phyloP scores from a whole-genome alignment of 805 yeast species.

The Wickerhamomyces tratensis region DNA sequence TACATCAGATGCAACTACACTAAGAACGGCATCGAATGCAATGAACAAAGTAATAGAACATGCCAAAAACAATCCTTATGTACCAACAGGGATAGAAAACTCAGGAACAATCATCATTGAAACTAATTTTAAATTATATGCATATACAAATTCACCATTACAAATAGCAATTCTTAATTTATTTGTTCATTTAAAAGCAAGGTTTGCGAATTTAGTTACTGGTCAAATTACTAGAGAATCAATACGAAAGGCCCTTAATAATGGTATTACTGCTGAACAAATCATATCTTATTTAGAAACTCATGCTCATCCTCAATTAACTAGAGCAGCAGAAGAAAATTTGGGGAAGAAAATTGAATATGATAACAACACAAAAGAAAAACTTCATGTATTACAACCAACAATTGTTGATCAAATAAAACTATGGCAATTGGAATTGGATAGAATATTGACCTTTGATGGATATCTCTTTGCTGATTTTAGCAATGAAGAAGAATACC shows the following conservation, averaged over 20 bases:
- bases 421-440: conserved; percentile 94
- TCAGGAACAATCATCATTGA: conserved; percentile 79
- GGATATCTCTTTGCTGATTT: conserved; percentile 90
- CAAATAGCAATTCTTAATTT: conserved; percentile 88
- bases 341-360: conserved; percentile 59
- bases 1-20: conserved; percentile 71
- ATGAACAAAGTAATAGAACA: conserved; percentile 55
- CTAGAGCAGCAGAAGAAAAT: conserved; percentile 59
- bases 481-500: conserved; percentile 66
- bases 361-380: conserved; percentile 34
- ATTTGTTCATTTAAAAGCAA: conserved; percentile 74
- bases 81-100: conserved; percentile 15
- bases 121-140: conserved; percentile 87
- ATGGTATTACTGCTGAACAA: conserved; percentile 94
- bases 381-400: conserved; percentile 71
- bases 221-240: conserved; percentile 93
- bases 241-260: conserved; percentile 68
- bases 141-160: conserved; percentile 88
- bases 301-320: conserved; percentile 93
- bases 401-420: conserved; percentile 95
- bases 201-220: conserved; percentile 87
- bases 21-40: conserved; percentile 66
- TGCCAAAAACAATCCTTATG: conserved; percentile 13
- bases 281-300: conserved; percentile 80
- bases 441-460: conserved; percentile 76